Evolutionary conservation across 2,329 filamentous ascomycete species (phyloP).

Genomic region (Alternaria brassicicola): DNA sequence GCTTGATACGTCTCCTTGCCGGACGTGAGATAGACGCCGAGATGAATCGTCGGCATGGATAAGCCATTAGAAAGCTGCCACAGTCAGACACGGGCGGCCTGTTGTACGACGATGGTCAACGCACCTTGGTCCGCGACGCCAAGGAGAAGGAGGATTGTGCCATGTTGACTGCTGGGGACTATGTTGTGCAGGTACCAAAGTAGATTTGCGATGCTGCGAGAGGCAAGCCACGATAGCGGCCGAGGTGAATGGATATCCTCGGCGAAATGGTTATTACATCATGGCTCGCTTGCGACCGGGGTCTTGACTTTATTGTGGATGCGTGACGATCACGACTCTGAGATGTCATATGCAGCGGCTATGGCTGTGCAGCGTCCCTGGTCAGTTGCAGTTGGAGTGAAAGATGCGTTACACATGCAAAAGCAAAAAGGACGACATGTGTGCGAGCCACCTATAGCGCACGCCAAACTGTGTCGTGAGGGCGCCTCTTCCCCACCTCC

Average conservation of each 20-base stretch:
- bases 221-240: slow-evolving; percentile 26
- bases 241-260: slow-evolving; percentile 32
- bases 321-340: slow-evolving; percentile 8
- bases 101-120: slow-evolving; percentile 6
- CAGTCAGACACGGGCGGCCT: slow-evolving; percentile 25
- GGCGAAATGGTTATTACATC: slow-evolving; percentile 37
- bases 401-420: slow-evolving; percentile 22
- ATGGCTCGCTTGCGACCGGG: slow-evolving; percentile 25
- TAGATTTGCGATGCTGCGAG: slow-evolving; percentile 36
- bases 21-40: slow-evolving; percentile 75
- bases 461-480: neutral
- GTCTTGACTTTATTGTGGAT: slow-evolving; percentile 6
- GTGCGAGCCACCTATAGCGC: neutral
- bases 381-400: slow-evolving; percentile 18
- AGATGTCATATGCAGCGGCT: neutral
- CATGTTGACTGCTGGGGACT: slow-evolving; percentile 32
- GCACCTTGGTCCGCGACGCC: slow-evolving; percentile 51
- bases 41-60: slow-evolving; percentile 72
- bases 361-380: slow-evolving; percentile 20
- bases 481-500: neutral
- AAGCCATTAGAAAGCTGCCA: slow-evolving; percentile 62
- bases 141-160: slow-evolving; percentile 49
- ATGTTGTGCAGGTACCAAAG: slow-evolving; percentile 19
- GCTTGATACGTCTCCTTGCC: slow-evolving; percentile 64
- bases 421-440: slow-evolving; percentile 18